Base-by-base conservation (phyloP, 441 rosid genomes). In the Jatropha podagrica region DNA sequence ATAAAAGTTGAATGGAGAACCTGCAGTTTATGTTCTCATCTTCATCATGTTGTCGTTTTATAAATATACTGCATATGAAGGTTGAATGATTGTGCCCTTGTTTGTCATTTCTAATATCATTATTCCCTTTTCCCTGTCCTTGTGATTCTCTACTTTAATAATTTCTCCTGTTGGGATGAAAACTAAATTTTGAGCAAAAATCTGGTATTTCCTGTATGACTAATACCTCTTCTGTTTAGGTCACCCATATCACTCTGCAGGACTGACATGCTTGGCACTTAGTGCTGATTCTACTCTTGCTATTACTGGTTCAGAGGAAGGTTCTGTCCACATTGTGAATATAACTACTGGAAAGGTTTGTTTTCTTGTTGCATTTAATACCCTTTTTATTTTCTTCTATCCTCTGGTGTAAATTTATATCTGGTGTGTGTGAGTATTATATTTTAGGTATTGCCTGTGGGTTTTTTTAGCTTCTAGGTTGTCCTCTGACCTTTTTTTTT, bases 161-260 rank as follows among this genome's bases (percentile, higher is more conserved):
- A 42, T n/a, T 59, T 55, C 4, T 13, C 52, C 49, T 60, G 12
- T 42, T 61, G 46, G 15, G 7, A 65, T 65, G 38, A 26, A 38
- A 46, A 23, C 6, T 27, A 23, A 27, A 27, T 61, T 60, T 61
- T 42, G 3, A 42, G 7, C 7, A 59, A 46, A 59, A 13, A n/a
- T 15, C 26, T 18, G 14, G 44, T 70, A 26, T 58, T 65, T 20
- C 70, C 23, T 44, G 32, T 1, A 12, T 74, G 8, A 65, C 27
- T n/a, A 76, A 32, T 64, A 54, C 77, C 42, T 68, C 65, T 77
- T 68, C 71, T 73, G 17, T 77, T 7, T 65, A 93, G 99, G 97
- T 76, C 92, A 95, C 88, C 91, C 91, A 20, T 91, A 89, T 83
- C 98, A 93, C 80, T 86, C 92, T 2, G 90, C 87, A 81, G 95